Evolutionary conservation across 2,329 filamentous ascomycete species (phyloP).

Genomic region (Sarocladium brachiariae): DNA sequence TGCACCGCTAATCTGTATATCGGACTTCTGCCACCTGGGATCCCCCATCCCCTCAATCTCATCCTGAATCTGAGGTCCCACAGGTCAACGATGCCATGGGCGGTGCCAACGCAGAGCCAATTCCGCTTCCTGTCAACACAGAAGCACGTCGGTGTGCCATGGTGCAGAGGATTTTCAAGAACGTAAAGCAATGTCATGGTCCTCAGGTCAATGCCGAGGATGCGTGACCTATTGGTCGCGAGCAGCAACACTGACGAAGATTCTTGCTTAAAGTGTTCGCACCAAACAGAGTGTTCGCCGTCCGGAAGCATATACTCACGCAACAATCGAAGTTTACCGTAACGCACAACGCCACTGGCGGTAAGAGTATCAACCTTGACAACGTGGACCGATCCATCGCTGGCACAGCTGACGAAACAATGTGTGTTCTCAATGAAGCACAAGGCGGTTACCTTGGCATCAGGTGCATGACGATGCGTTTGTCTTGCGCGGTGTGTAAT

Average conservation of each 20-base stretch:
- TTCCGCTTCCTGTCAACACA: conserved; percentile 78
- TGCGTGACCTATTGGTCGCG: conserved; percentile 76
- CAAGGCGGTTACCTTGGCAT: conserved; percentile 68
- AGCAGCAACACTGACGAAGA: conserved; percentile 75
- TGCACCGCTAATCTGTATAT: conserved; percentile 77
- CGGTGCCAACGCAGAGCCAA: conserved; percentile 88
- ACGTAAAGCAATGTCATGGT: conserved; percentile 77
- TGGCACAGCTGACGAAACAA: conserved; percentile 84
- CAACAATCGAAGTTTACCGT: conserved; percentile 69
- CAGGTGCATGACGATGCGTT: conserved; percentile 68
- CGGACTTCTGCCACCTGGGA: conserved; percentile 64
- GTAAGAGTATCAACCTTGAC: conserved; percentile 63
- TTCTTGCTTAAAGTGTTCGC: conserved; percentile 84
- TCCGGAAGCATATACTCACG: conserved; percentile 72
- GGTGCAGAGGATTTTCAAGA: conserved; percentile 81
- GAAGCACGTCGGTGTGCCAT: conserved; percentile 88
- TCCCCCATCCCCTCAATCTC: conserved; percentile 79
- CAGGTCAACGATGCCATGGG: conserved; percentile 84
- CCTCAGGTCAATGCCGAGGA: conserved; percentile 79
- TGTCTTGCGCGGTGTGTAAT: conserved; percentile 81
- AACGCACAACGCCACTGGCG: conserved; percentile 53
- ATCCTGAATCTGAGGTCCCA: conserved; percentile 97
- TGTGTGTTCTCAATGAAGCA: conserved; percentile 93
- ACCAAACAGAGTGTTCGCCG: conserved; percentile 78
- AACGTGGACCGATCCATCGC: conserved; percentile 83